These are phyloP conservation scores for Taphrina wiesneri DNA, from an alignment of 1,139 yeast species.

Conservation along the genomic window DNA sequence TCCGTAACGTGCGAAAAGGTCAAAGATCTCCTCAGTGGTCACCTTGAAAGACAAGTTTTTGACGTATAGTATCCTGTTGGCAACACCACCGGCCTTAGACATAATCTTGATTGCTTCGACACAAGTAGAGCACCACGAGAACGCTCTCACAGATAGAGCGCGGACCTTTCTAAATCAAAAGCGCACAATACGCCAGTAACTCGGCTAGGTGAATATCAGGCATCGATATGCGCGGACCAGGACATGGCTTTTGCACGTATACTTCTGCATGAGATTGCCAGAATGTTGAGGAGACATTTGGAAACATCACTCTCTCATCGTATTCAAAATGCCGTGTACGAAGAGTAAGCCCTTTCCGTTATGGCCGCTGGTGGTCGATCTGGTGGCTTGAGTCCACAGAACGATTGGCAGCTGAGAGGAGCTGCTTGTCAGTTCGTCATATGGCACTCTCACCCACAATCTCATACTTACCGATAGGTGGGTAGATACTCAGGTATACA, in stretches of 20 bases:
- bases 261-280: too few species aligned
- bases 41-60: conserved; percentile 62
- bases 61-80: conserved; percentile 49
- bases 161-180: neutral
- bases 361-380: neutral
- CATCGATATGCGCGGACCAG: too few species aligned
- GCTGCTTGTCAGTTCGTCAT: neutral
- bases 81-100: conserved; percentile 27
- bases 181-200: too few species aligned
- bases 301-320: neutral
- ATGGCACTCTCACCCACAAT: neutral
- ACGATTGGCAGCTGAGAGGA: neutral
- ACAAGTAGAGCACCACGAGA: neutral
- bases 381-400: neutral
- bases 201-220: too few species aligned
- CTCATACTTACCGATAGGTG: too few species aligned
- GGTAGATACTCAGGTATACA: too few species aligned
- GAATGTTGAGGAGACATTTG: too few species aligned
- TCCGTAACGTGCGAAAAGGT: conserved; percentile 60
- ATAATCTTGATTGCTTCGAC: neutral
- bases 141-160: neutral
- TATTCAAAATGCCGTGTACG: neutral
- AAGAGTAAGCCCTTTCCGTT: neutral
- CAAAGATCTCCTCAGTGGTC: conserved; percentile 54
- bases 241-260: too few species aligned